A percentile compares a stretch with the other conserved stretches of the same genome.
Conservation (phyloP, 352 stramenopile species). For the Phytophthora brassicae region DNA sequence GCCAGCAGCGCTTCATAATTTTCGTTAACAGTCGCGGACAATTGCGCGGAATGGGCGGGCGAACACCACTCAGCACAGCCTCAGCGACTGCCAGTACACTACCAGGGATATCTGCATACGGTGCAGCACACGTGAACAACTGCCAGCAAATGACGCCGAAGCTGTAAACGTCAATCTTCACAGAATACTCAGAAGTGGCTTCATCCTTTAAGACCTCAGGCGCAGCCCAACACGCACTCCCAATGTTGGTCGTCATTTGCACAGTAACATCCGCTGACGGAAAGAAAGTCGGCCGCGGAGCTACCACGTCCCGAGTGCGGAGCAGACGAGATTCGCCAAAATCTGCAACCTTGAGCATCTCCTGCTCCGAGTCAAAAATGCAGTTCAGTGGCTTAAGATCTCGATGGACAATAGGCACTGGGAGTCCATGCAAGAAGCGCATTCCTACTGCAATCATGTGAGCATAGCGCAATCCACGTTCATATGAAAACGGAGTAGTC, state of each 20-base stretch:
- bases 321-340: constrained; percentile 80
- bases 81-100: constrained; percentile 76
- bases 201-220: constrained; percentile 77
- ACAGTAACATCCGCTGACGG: constrained; percentile 63
- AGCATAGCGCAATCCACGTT: constrained; percentile 66
- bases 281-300: constrained; percentile 54
- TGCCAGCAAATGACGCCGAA: constrained; percentile 88
- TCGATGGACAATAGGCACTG: constrained; percentile 77
- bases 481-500: constrained; percentile 53
- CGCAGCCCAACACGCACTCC: constrained; percentile 78
- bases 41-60: constrained; percentile 54
- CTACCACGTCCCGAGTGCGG: constrained; percentile 58
- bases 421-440: constrained; percentile 73
- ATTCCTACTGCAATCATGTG: constrained; percentile 84
- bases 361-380: constrained; percentile 74
- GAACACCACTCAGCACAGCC: constrained; percentile 64
- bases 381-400: constrained; percentile 84
- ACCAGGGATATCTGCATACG: constrained; percentile 77
- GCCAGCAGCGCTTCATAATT: constrained; percentile 84
- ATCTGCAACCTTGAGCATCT: constrained; percentile 81
- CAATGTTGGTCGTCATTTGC: constrained; percentile 84
- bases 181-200: constrained; percentile 65
- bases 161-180: constrained; percentile 87
- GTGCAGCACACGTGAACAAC: constrained; percentile 69
- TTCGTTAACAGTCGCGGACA: constrained; percentile 75